Evolutionary conservation across 257 asterid genomes (phyloP).

Genomic region (Fraxinus americana): DNA sequence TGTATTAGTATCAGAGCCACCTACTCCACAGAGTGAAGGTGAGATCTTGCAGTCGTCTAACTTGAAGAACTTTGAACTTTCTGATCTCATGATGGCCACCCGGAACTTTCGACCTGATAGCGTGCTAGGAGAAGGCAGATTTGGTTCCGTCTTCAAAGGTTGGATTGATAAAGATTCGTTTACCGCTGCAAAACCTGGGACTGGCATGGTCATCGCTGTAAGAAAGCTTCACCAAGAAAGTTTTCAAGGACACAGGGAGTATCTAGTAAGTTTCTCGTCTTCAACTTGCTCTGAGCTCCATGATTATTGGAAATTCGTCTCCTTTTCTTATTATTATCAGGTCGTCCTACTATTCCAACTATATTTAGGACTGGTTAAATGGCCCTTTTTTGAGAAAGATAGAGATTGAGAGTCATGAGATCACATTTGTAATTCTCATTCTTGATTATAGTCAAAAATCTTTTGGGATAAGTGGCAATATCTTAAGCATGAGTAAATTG

Average conservation of each 20-base stretch:
- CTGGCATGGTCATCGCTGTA: conserved; percentile 76
- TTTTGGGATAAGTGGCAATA: too few species aligned
- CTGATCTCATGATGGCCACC: conserved; percentile 72
- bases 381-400: too few species aligned
- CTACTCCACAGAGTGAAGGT: conserved; percentile 74
- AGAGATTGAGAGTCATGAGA: too few species aligned
- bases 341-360: too few species aligned
- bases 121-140: conserved; percentile 85
- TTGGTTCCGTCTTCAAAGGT: conserved; percentile 87
- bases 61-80: conserved; percentile 61
- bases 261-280: conserved; percentile 67
- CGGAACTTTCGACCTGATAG: conserved; percentile 88
- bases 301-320: too few species aligned
- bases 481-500: too few species aligned
- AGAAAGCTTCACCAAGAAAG: conserved; percentile 77
- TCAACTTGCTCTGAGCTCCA: too few species aligned
- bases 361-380: too few species aligned
- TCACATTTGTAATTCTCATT: too few species aligned
- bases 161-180: conserved; percentile 76
- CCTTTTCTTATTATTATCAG: too few species aligned
- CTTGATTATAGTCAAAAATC: too few species aligned
- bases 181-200: conserved; percentile 73
- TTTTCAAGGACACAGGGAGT: conserved; percentile 79
- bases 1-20: conserved; percentile 42
- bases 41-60: conserved; percentile 81